These are phyloP conservation scores for Dactylorhiza incarnata DNA, from an alignment of 106 monocot genomes.

Conservation along the genomic window DNA sequence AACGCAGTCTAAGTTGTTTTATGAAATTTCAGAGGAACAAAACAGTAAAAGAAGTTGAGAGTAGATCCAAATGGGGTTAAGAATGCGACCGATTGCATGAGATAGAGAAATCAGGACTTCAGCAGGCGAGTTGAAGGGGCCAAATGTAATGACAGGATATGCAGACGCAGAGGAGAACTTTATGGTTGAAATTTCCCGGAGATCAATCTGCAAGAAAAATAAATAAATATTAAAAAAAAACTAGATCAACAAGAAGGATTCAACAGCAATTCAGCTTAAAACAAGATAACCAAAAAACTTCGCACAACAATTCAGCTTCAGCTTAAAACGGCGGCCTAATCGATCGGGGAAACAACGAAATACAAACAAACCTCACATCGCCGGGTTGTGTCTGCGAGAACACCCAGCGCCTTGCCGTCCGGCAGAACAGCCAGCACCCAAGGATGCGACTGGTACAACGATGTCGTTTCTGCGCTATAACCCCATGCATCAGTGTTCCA, in stretches of 20 bases:
- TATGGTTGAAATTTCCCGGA: slow-evolving; percentile 38
- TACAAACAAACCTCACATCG: slow-evolving; percentile 66
- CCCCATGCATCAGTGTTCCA: slow-evolving; percentile 99
- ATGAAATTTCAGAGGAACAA: not conserved
- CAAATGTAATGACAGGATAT: slow-evolving; percentile 67
- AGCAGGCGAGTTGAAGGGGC: slow-evolving; percentile 54
- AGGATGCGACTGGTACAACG: slow-evolving; percentile 96
- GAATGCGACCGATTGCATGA: slow-evolving; percentile 49
- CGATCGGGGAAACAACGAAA: not conserved
- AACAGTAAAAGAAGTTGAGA: not conserved
- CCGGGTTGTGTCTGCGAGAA: slow-evolving; percentile 93
- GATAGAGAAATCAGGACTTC: slow-evolving; percentile 52
- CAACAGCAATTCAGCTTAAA: not conserved
- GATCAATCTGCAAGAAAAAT: slow-evolving; percentile 40
- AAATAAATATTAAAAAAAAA: slow-evolving; percentile 7
- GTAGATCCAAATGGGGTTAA: not conserved
- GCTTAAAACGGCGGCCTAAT: not conserved
- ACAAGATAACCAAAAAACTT: not conserved
- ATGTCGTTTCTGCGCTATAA: slow-evolving; percentile 82
- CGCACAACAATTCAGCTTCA: no score
- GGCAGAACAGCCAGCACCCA: slow-evolving; percentile 85
- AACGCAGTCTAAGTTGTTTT: no score
- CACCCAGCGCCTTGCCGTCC: slow-evolving; percentile 76
- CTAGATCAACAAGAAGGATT: not conserved
- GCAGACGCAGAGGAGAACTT: slow-evolving; percentile 32